These are phyloP conservation scores for Xerophyta viscosa DNA, from an alignment of 106 monocot genomes.

Conservation along the genomic window DNA sequence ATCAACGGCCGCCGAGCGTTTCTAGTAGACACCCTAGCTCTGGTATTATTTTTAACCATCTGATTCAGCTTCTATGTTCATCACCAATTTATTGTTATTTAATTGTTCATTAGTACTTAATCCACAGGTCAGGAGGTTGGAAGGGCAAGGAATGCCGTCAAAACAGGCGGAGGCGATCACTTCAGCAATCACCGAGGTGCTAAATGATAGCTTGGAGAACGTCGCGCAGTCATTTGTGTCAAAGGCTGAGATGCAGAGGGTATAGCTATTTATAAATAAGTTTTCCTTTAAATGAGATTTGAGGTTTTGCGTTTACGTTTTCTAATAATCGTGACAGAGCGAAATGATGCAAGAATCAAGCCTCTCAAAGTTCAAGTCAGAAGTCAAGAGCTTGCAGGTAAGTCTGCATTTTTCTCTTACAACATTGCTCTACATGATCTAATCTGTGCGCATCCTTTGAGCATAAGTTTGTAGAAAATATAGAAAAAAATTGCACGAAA, in stretches of 20 bases:
- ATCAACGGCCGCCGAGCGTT: constrained; percentile 40
- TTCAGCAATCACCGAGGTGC: constrained; percentile 41
- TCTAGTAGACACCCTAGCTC: constrained; percentile 51
- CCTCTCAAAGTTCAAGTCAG: constrained; percentile 34
- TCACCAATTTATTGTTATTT: not conserved
- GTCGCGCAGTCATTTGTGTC: constrained; percentile 47
- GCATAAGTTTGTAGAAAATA: too few species aligned
- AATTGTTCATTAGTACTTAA: not conserved
- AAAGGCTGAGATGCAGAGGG: constrained; percentile 50
- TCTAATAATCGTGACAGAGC: constrained; percentile 5
- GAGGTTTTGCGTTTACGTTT: not conserved
- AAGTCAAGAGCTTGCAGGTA: constrained; percentile 30
- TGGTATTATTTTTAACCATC: too few species aligned
- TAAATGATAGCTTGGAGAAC: constrained; percentile 57
- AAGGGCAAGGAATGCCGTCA: constrained; percentile 41
- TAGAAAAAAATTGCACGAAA: too few species aligned
- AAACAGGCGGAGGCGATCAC: constrained; percentile 66
- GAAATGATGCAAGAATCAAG: constrained; percentile 30
- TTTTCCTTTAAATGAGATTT: not conserved
- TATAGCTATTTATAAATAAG: not conserved
- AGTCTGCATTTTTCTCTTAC: not conserved
- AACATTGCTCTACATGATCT: too few species aligned
- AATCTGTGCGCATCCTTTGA: too few species aligned
- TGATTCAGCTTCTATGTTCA: not conserved
- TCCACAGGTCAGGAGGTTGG: constrained; percentile 54